A percentile compares a stretch with the other conserved stretches of the same genome.
phyloP scores from a whole-genome alignment of 345 rosid species.

The Gynandropsis gynandra region DNA sequence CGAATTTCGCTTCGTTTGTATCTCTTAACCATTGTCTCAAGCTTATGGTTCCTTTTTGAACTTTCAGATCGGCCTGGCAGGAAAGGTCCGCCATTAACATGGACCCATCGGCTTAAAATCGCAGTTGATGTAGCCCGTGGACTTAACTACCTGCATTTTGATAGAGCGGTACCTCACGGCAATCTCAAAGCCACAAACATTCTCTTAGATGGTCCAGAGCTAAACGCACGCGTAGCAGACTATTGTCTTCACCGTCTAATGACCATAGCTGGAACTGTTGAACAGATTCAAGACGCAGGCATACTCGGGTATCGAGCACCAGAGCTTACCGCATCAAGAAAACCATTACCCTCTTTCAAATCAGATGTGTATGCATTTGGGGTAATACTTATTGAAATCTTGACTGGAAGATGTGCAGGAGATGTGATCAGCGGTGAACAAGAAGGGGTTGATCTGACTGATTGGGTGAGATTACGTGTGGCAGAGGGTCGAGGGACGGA shows the following conservation, averaged over 20 bases:
- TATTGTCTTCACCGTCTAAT: slow-evolving; percentile 94
- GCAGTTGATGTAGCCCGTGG: slow-evolving; percentile 99
- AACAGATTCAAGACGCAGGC: slow-evolving; percentile 91
- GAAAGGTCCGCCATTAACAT: slow-evolving; percentile 70
- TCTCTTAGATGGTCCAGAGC: slow-evolving; percentile 79
- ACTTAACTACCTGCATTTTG: slow-evolving; percentile 95
- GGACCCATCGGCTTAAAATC: slow-evolving; percentile 81
- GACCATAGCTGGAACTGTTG: slow-evolving; percentile 93
- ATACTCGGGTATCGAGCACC: slow-evolving; percentile 92
- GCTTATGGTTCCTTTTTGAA: slow-evolving; percentile 11
- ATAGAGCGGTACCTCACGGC: slow-evolving; percentile 94
- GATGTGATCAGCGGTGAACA: slow-evolving; percentile 81
- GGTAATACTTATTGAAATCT: slow-evolving; percentile 64
- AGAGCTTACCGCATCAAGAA: slow-evolving; percentile 81
- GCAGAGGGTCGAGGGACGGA: slow-evolving; percentile 55
- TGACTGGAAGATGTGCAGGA: slow-evolving; percentile 90
- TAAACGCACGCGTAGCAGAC: slow-evolving; percentile 91
- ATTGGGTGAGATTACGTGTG: slow-evolving; percentile 67
- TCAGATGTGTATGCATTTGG: slow-evolving; percentile 96
- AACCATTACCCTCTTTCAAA: slow-evolving; percentile 85
- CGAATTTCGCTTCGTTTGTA: not conserved
- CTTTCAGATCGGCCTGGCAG: slow-evolving; percentile 85
- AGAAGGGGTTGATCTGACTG: slow-evolving; percentile 71
- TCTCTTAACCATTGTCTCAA: not conserved
- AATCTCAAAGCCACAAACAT: slow-evolving; percentile 86